Evolutionary conservation across 2,329 filamentous ascomycete species (phyloP).

Genomic region (Thielaviopsis ethacetica): DNA sequence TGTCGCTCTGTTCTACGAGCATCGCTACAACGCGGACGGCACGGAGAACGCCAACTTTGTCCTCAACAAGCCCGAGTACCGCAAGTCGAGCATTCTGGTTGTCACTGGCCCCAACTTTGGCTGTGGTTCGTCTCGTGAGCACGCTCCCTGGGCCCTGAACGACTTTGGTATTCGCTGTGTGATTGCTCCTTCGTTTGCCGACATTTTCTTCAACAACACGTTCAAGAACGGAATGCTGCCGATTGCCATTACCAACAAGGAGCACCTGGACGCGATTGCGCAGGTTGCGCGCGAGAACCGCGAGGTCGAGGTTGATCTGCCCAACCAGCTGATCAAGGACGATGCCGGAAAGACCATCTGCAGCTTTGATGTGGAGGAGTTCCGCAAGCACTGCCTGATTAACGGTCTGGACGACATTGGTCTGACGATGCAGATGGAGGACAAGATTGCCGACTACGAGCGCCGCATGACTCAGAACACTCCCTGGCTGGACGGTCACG

Average conservation of each 20-base stretch:
- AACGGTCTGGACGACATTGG: conserved; percentile 95
- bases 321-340: conserved; percentile 68
- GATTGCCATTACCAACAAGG: conserved; percentile 53
- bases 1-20: conserved; percentile 68
- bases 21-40: conserved; percentile 61
- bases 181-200: conserved; percentile 62
- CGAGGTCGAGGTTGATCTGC: conserved; percentile 80
- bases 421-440: conserved; percentile 78
- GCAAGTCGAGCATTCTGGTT: conserved; percentile 72
- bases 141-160: conserved; percentile 90
- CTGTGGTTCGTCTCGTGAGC: conserved; percentile 81
- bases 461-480: conserved; percentile 57
- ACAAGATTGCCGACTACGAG: conserved; percentile 78
- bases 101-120: conserved; percentile 90
- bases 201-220: conserved; percentile 98
- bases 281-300: conserved; percentile 61
- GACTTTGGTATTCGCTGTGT: conserved; percentile 93
- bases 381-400: conserved; percentile 83
- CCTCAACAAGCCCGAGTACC: conserved; percentile 80
- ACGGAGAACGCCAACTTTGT: conserved; percentile 67
- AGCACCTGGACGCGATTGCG: conserved; percentile 51
- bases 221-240: conserved; percentile 99
- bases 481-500: conserved; percentile 80
- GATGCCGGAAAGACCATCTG: conserved; percentile 57
- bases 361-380: conserved; percentile 76